Percentiles rank a stretch among this genome's conserved stretches.
phyloP scores from a whole-genome alignment of 495 filamentous ascomycete species.

The Aspergillus nidulans region DNA sequence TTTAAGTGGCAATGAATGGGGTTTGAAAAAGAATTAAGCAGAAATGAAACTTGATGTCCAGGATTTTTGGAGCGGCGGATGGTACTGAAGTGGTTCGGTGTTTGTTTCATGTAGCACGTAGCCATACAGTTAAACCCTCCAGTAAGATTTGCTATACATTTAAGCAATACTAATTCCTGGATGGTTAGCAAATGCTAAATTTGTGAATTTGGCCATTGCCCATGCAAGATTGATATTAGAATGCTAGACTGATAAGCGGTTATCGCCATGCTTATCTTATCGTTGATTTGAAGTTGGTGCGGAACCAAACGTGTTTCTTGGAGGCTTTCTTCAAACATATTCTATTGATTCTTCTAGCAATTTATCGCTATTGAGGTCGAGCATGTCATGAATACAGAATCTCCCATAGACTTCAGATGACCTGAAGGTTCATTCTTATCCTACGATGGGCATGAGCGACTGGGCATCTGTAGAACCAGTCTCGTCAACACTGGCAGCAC shows the following conservation, averaged over 20 bases:
- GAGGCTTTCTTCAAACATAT: background rate
- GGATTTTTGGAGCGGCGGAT: too few species aligned
- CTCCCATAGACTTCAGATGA: conserved; percentile 26
- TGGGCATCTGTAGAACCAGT: conserved; percentile 41
- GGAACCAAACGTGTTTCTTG: background rate
- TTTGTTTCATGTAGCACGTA: too few species aligned
- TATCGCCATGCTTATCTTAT: background rate
- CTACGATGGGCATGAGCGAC: conserved; percentile 14
- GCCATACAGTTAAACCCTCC: too few species aligned
- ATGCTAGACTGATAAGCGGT: background rate
- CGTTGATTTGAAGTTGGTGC: background rate
- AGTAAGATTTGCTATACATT: too few species aligned
- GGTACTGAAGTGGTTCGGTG: too few species aligned
- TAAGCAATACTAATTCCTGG: too few species aligned
- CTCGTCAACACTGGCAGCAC: conserved; percentile 65
- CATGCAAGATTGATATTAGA: too few species aligned
- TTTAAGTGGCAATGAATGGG: too few species aligned
- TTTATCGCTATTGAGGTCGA: background rate
- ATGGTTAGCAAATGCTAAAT: too few species aligned
- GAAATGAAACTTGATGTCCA: too few species aligned
- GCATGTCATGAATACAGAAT: conserved; percentile 17
- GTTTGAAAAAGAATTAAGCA: too few species aligned
- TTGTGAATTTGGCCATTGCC: too few species aligned
- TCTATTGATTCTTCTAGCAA: background rate
- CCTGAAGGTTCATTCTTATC: conserved; percentile 15